Evolutionary conservation across 1,284 basidiomycete genomes (phyloP), one percentile per base, ranked within the genome.

Genomic region (Trichosporon sp.): DNA sequence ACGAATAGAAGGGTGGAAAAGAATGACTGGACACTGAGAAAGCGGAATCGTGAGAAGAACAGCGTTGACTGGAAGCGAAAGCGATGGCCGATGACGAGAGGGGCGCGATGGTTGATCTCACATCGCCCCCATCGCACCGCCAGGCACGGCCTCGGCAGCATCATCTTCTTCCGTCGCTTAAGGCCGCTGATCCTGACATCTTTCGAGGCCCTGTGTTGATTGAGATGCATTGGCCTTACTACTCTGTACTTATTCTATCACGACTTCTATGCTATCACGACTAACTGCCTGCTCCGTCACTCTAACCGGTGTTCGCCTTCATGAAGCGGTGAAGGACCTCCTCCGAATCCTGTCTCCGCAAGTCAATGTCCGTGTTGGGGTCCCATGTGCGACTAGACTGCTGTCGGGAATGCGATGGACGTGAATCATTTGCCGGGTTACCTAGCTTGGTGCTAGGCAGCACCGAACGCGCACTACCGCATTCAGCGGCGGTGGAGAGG

Each of bases 301-400:
- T n/a, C 34, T 13, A 38, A 6, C 29, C 32, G 2, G 15, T 23
- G 15, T 11, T 34, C 27, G 38, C 18, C 15, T 64, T 42, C 35
- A 64, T 42, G 38, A 93, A 93, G 47, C 89, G 85, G 8, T 89
- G 87, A 44, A 93, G 84, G 15, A 92, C 91, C 75, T 93, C 90
- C 77, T 94, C 92, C 2, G 91, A 92, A 23, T 90, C 89, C 67
- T 88, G 87, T 81, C 92, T 93, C 42, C 76, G 70, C 34, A 72
- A 68, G 42, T 80, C 78, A 13, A 79, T 67, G 67, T 78, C 77
- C 11, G 80, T 82, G 31, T 31, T 69, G 0, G 80, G 80, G 62
- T 79, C 77, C 75, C 78, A 82, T 6, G 70, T 65, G 21, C 73
- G 72, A 42, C 73, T 75, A 3, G 64, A n/a, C 12, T 63, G 62